A percentile compares a stretch with the other conserved stretches of the same genome.
Evolutionary conservation across 257 asterid genomes (phyloP).

Genomic region (Scutellaria galericulata): DNA sequence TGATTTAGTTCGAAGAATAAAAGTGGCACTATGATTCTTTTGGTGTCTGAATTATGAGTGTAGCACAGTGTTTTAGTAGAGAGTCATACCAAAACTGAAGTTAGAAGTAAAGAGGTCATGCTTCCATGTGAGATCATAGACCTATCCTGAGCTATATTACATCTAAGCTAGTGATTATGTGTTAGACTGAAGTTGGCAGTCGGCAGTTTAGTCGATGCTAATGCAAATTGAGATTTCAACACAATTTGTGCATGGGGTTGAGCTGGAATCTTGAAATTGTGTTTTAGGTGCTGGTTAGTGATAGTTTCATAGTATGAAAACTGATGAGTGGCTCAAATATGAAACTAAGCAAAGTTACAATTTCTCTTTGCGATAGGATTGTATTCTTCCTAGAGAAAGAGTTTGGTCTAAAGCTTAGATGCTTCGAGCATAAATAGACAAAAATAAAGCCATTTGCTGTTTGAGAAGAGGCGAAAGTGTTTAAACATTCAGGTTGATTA

Average conservation of each 20-base stretch:
- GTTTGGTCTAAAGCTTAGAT: no score
- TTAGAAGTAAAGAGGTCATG: background rate
- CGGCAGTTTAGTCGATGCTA: background rate
- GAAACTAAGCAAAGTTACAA: background rate
- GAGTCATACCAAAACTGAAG: background rate
- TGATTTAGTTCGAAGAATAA: background rate
- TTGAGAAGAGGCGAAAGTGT: no score
- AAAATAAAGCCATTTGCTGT: no score
- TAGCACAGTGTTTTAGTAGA: background rate
- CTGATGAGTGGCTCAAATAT: background rate
- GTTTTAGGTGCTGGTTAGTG: background rate
- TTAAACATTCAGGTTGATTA: no score
- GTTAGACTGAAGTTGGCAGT: constrained; percentile 1
- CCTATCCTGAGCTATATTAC: background rate
- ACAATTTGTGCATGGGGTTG: background rate
- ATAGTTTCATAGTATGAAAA: background rate
- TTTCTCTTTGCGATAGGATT: background rate
- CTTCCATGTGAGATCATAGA: background rate
- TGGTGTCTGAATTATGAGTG: background rate
- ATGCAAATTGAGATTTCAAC: background rate
- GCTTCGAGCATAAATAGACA: no score
- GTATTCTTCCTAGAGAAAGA: background rate
- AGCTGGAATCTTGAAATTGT: background rate
- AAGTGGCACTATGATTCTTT: background rate
- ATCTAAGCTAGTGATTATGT: background rate